Conservation (phyloP, 148 eudicot genomes). For the Vaccinium darrowii region DNA sequence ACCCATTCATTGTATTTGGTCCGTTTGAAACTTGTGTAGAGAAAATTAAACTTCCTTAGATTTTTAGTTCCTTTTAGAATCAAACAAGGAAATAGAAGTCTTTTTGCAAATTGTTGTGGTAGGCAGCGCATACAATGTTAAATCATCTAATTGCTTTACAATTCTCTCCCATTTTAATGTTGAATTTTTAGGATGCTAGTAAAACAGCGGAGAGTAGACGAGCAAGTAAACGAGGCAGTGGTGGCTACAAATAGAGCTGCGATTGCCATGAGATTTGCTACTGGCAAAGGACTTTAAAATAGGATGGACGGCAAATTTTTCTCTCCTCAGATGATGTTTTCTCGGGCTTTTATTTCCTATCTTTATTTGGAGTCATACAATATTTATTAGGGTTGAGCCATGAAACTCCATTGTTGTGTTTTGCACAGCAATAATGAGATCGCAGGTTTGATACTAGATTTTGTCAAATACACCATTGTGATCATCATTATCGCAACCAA, state of each 20-base stretch:
- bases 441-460: too few species aligned
- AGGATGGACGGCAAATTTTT: too few species aligned
- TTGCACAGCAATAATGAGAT: too few species aligned
- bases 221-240: constrained; percentile 75
- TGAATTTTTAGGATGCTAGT: constrained; percentile 61
- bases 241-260: constrained; percentile 84
- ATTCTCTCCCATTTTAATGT: neutral
- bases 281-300: constrained; percentile 88
- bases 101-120: neutral
- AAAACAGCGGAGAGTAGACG: constrained; percentile 84
- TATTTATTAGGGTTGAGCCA: constrained; percentile 22
- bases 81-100: neutral
- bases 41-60: neutral
- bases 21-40: neutral
- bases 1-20: neutral
- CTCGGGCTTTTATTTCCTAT: neutral
- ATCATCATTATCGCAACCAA: too few species aligned
- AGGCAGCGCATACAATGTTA: too few species aligned
- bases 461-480: too few species aligned
- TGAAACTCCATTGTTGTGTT: constrained; percentile 22
- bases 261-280: constrained; percentile 89
- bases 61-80: neutral
- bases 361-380: neutral
- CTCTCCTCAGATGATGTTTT: constrained; percentile 39
- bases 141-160: neutral